phyloP scores from a whole-genome alignment of 2,329 filamentous ascomycete species.

The Monilinia laxa region DNA sequence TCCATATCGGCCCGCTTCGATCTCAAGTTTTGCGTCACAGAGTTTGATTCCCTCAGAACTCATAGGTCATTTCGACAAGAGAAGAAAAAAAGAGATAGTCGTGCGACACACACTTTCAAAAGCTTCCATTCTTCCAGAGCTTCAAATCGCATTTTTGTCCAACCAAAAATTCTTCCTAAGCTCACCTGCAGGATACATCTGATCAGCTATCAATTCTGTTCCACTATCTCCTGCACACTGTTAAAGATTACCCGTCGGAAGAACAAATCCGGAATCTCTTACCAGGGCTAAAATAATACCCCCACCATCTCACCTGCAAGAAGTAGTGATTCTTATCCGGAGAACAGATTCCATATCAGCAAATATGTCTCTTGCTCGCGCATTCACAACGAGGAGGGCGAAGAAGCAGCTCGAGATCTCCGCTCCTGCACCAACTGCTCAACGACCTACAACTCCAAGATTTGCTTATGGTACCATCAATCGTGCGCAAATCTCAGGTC shows the following conservation, averaged over 20 bases:
- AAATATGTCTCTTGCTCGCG: slow-evolving; percentile 61
- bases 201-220: slow-evolving; percentile 27
- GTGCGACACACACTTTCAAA: not conserved
- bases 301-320: slow-evolving; percentile 28
- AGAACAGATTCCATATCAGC: slow-evolving; percentile 27
- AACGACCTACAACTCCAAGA: slow-evolving; percentile 37
- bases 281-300: slow-evolving; percentile 20
- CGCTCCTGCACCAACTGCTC: slow-evolving; percentile 28
- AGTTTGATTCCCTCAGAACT: not conserved
- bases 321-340: slow-evolving; percentile 23
- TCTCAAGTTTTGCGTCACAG: not conserved
- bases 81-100: not conserved
- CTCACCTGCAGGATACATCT: slow-evolving; percentile 28
- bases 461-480: slow-evolving; percentile 35
- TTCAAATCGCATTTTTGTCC: slow-evolving; percentile 20
- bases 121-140: slow-evolving; percentile 8
- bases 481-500: slow-evolving; percentile 76
- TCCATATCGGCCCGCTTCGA: slow-evolving; percentile 12
- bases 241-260: slow-evolving; percentile 28
- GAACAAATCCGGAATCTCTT: slow-evolving; percentile 27
- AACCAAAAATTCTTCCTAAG: slow-evolving; percentile 21
- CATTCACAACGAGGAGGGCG: slow-evolving; percentile 64
- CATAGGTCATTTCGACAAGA: slow-evolving; percentile 15
- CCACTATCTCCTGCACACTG: not conserved
- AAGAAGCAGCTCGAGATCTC: slow-evolving; percentile 47